phyloP scores from a whole-genome alignment of 2,329 filamentous ascomycete species.

The Biscogniauxia marginata region DNA sequence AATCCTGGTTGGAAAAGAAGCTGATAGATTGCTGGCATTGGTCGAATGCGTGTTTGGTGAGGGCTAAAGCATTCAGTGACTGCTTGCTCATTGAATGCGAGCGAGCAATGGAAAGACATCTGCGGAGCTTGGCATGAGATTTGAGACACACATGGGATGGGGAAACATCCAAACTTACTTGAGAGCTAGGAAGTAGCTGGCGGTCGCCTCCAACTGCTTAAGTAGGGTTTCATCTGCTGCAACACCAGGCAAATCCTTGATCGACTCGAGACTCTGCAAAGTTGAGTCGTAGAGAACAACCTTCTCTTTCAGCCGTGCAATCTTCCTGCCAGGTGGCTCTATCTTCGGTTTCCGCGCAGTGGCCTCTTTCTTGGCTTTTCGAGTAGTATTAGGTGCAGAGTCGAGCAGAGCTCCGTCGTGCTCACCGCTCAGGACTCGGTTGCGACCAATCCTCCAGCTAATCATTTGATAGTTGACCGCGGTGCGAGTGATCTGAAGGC shows the following conservation, averaged over 20 bases:
- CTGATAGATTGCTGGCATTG: conserved; percentile 54
- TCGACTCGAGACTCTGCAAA: conserved; percentile 83
- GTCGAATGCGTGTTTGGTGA: conserved; percentile 70
- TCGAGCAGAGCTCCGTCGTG: conserved; percentile 70
- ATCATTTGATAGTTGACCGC: conserved; percentile 93
- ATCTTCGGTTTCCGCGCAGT: conserved; percentile 39
- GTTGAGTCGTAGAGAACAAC: conserved; percentile 89
- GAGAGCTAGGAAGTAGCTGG: conserved; percentile 81
- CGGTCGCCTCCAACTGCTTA: conserved; percentile 73
- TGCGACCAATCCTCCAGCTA: conserved; percentile 91
- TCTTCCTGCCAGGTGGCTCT: conserved; percentile 70
- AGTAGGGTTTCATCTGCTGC: conserved; percentile 78
- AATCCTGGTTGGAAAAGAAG: conserved; percentile 41
- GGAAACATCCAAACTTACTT: conserved; percentile 56
- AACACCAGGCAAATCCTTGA: conserved; percentile 86
- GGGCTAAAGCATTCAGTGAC: conserved; percentile 76
- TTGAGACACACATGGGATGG: neutral
- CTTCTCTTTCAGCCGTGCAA: conserved; percentile 80
- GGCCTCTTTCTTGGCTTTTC: conserved; percentile 55
- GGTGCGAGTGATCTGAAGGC: conserved; percentile 86
- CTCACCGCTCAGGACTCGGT: conserved; percentile 81
- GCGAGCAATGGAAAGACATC: conserved; percentile 79
- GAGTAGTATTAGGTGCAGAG: conserved; percentile 43
- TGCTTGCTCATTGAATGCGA: conserved; percentile 76
- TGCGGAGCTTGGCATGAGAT: conserved; percentile 34